Percentiles rank a stretch among this genome's conserved stretches.
These are phyloP conservation scores for Xylaria acuta DNA, from an alignment of 495 filamentous ascomycete species.

Conservation along the genomic window DNA sequence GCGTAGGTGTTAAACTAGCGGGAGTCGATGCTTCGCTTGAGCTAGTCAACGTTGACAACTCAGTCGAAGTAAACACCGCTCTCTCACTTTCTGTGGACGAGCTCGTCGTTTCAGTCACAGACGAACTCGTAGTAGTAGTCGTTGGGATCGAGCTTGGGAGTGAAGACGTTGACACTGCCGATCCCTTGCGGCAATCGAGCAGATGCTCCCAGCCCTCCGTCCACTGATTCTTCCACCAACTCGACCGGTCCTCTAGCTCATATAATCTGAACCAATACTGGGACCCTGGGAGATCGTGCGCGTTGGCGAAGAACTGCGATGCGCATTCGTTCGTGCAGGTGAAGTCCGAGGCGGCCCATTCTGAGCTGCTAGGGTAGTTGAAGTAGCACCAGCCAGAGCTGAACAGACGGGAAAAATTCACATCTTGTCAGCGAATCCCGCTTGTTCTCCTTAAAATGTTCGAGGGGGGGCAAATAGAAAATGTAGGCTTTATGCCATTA, in stretches of 20 bases:
- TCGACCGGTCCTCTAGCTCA: background rate
- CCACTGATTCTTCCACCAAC: slow-evolving; percentile 11
- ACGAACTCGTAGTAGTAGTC: background rate
- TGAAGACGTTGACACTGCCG: background rate
- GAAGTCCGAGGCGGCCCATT: background rate
- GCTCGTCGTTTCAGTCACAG: background rate
- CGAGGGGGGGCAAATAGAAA: background rate
- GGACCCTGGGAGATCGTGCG: background rate
- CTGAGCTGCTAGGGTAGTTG: background rate
- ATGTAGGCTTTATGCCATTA: background rate
- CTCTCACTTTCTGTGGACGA: background rate
- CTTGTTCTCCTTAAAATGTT: background rate
- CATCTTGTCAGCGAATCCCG: background rate
- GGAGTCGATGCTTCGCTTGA: background rate
- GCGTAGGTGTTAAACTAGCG: background rate
- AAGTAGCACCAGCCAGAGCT: slow-evolving; percentile 13
- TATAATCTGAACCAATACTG: background rate
- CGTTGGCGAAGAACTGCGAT: slow-evolving; percentile 5
- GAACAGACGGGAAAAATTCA: background rate
- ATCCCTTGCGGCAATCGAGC: background rate
- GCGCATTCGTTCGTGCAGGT: slow-evolving; percentile 10
- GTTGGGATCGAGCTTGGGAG: background rate
- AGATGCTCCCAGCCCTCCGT: background rate
- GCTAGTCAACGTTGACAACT: background rate
- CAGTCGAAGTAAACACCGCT: background rate